These are phyloP conservation scores for Kodamaea lidongshanica DNA, from an alignment of 805 yeast genomes.

Conservation along the genomic window DNA sequence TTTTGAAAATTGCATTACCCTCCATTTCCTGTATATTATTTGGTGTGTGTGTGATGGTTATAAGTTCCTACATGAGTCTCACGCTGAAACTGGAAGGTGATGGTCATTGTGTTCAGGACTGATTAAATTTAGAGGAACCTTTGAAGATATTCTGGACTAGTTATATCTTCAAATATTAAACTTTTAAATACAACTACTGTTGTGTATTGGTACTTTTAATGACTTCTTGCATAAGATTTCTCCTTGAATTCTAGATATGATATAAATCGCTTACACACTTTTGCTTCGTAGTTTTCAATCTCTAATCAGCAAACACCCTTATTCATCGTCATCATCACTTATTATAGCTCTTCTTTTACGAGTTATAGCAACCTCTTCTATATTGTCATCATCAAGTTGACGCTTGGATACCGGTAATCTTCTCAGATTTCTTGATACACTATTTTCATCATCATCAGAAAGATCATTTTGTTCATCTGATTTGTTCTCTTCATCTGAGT, in stretches of 20 bases:
- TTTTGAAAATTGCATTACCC: conserved; percentile 44
- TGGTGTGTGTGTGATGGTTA: conserved; percentile 71
- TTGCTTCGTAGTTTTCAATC: too few relatives aligned
- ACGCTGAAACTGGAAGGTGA: conserved; percentile 34
- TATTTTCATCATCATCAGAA: too few relatives aligned
- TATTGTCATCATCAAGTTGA: conserved; percentile 6
- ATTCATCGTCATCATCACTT: conserved; percentile 19
- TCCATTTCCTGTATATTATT: conserved; percentile 57
- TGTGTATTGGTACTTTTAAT: too few relatives aligned
- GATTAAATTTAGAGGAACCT: too few relatives aligned
- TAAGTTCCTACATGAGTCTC: conserved; percentile 75
- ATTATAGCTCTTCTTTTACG: conserved; percentile 20
- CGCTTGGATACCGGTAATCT: too few relatives aligned
- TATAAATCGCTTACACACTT: too few relatives aligned
- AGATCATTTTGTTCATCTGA: conserved; percentile 4
- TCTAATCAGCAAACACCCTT: conserved; percentile 3
- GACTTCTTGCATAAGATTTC: too few relatives aligned
- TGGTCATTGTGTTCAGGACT: conserved; percentile 46
- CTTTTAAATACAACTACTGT: too few relatives aligned
- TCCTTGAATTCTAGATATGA: too few relatives aligned
- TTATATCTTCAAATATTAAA: too few relatives aligned
- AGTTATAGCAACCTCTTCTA: conserved; percentile 10
- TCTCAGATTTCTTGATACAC: too few relatives aligned
- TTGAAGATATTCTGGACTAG: too few relatives aligned
- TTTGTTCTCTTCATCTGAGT: conserved; percentile 10